Evolutionary conservation across 139 green algal genomes (phyloP).

Genomic region (Auxenochlorella pyrenoidosa): DNA sequence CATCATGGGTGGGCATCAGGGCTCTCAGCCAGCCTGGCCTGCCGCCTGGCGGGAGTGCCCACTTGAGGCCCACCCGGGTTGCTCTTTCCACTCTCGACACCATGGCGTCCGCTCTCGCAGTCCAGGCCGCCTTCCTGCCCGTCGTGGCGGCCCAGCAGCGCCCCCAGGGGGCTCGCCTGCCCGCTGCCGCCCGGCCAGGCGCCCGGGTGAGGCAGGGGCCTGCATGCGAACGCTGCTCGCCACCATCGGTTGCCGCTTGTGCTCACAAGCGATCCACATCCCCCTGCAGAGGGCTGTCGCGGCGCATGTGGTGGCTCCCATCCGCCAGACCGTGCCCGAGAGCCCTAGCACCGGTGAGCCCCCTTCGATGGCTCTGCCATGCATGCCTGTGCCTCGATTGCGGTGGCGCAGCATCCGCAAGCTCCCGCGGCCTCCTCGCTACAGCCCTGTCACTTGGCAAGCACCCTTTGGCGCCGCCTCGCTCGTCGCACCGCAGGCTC

Average conservation of each 20-base stretch:
- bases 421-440: not conserved
- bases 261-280: not conserved
- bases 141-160: not conserved
- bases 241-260: not conserved
- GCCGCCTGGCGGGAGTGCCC: too few relatives aligned
- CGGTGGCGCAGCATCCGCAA: not conserved
- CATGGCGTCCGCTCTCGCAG: not conserved
- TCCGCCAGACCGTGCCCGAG: not conserved
- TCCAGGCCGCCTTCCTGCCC: not conserved
- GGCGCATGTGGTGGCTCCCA: not conserved
- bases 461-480: not conserved
- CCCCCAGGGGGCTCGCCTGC: not conserved
- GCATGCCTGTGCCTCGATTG: not conserved
- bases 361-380: not conserved
- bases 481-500: not conserved
- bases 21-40: too few relatives aligned
- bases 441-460: not conserved
- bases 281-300: conserved; percentile 9
- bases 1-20: too few relatives aligned
- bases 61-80: too few relatives aligned
- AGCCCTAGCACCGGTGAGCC: conserved; percentile 12
- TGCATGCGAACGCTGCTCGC: not conserved
- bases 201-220: not conserved
- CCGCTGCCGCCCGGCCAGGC: not conserved
- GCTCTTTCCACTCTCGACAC: not conserved